Conservation (phyloP, 768 basidiomycete species). For the Holtermanniella nyarrowii region DNA sequence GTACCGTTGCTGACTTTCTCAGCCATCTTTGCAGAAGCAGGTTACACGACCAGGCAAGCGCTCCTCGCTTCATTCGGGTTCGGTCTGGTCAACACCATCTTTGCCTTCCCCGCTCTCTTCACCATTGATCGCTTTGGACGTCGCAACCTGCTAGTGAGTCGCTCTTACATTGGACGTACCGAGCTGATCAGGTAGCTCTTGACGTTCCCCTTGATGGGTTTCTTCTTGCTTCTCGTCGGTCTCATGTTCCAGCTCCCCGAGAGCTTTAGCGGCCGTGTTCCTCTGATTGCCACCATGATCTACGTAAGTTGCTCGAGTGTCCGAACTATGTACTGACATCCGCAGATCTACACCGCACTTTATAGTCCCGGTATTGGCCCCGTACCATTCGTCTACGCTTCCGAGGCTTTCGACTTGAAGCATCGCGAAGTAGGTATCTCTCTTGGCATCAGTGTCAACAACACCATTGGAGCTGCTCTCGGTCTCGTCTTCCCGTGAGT, state of each 20-base stretch:
- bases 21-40: conserved; percentile 42
- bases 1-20: conserved; percentile 14
- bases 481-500: conserved; percentile 54
- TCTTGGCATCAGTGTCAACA: conserved; percentile 46
- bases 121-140: conserved; percentile 28
- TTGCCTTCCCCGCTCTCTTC: conserved; percentile 34
- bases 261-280: conserved; percentile 42
- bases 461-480: conserved; percentile 28
- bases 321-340: no score
- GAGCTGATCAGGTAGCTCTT: conserved; percentile 61
- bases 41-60: conserved; percentile 31
- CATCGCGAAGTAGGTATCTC: conserved; percentile 57
- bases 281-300: conserved; percentile 39
- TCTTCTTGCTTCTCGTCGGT: background rate
- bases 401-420: conserved; percentile 79
- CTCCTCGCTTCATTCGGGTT: conserved; percentile 40
- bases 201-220: conserved; percentile 38
- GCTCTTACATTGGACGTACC: conserved; percentile 48
- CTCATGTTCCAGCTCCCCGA: background rate
- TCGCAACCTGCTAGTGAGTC: conserved; percentile 8
- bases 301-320: no score
- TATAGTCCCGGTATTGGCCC: no score
- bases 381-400: conserved; percentile 51
- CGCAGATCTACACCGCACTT: no score
- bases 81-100: conserved; percentile 34